A percentile compares a stretch with the other conserved stretches of the same genome.
Conservation (phyloP, 2,329 filamentous ascomycete genomes). For the Daldinia eschscholtzii region DNA sequence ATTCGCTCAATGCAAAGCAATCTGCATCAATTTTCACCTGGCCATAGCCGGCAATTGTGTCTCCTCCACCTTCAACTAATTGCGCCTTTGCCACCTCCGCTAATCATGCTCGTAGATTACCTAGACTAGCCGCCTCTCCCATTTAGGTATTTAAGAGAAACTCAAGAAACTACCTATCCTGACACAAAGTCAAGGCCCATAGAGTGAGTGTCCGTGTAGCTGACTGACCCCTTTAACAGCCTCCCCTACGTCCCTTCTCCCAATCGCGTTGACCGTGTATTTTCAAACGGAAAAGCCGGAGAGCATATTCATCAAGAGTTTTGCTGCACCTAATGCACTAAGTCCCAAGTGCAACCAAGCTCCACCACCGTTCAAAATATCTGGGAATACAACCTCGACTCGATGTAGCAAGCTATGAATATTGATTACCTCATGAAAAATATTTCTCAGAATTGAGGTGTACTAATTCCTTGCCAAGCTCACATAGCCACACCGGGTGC, state of each 20-base stretch:
- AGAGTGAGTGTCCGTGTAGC: slow-evolving; percentile 44
- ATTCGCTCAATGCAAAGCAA: slow-evolving; percentile 40
- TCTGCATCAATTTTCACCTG: slow-evolving; percentile 36
- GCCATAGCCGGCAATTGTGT: slow-evolving; percentile 3
- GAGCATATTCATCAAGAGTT: slow-evolving; percentile 34
- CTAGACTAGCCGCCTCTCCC: slow-evolving; percentile 29
- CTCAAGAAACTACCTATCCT: slow-evolving; percentile 43
- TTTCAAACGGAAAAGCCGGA: slow-evolving; percentile 23
- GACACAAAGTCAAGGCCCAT: slow-evolving; percentile 37
- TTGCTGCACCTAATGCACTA: slow-evolving; percentile 16
- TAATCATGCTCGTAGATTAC: slow-evolving; percentile 31
- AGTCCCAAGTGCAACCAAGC: slow-evolving; percentile 28
- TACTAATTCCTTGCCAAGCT: slow-evolving; percentile 1
- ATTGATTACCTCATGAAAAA: slow-evolving; percentile 29
- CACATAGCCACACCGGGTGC: slow-evolving; percentile 45
- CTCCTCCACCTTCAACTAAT: slow-evolving; percentile 12
- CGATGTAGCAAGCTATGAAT: slow-evolving; percentile 17
- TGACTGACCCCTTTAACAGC: slow-evolving; percentile 22
- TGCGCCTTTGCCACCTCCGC: slow-evolving; percentile 13
- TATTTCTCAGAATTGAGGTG: slow-evolving; percentile 28
- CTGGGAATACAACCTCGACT: slow-evolving; percentile 14
- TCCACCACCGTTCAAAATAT: slow-evolving; percentile 16
- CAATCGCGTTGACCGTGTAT: slow-evolving; percentile 19
- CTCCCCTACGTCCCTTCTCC: slow-evolving; percentile 9
- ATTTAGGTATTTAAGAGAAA: slow-evolving; percentile 36